Conservation (phyloP, 305 asterid species). For the Fraxinus baroniana region DNA sequence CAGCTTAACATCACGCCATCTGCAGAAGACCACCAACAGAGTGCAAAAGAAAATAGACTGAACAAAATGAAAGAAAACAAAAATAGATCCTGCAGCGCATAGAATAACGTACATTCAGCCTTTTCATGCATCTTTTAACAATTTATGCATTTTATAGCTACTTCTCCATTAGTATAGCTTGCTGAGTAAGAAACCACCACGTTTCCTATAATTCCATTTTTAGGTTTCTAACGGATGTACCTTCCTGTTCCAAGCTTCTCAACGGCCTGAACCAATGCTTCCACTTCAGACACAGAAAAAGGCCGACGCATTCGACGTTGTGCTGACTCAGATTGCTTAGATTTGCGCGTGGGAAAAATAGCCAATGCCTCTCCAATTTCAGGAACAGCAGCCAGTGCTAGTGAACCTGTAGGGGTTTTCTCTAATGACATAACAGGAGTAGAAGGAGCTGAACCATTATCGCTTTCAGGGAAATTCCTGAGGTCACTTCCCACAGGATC, state of each 20-base stretch:
- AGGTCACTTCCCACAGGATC: conserved; percentile 32
- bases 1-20: conserved; percentile 97
- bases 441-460: conserved; percentile 71
- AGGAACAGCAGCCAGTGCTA: conserved; percentile 61
- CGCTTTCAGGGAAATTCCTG: conserved; percentile 60
- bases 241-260: conserved; percentile 99
- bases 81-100: neutral
- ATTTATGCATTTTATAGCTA: neutral
- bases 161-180: neutral
- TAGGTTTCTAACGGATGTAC: conserved; percentile 31
- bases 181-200: neutral
- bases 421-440: conserved; percentile 54
- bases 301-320: conserved; percentile 92
- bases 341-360: conserved; percentile 50
- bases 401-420: conserved; percentile 49
- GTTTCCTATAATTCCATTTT: neutral
- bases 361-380: conserved; percentile 47
- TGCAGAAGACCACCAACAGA: conserved; percentile 31
- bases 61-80: neutral
- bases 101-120: neutral
- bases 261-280: conserved; percentile 93
- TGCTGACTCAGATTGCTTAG: conserved; percentile 75
- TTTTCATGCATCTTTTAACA: neutral
- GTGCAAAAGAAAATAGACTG: neutral
- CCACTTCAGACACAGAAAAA: conserved; percentile 91